These are phyloP conservation scores for Inga oerstediana DNA, from an alignment of 306 rosid genomes.

Conservation along the genomic window DNA sequence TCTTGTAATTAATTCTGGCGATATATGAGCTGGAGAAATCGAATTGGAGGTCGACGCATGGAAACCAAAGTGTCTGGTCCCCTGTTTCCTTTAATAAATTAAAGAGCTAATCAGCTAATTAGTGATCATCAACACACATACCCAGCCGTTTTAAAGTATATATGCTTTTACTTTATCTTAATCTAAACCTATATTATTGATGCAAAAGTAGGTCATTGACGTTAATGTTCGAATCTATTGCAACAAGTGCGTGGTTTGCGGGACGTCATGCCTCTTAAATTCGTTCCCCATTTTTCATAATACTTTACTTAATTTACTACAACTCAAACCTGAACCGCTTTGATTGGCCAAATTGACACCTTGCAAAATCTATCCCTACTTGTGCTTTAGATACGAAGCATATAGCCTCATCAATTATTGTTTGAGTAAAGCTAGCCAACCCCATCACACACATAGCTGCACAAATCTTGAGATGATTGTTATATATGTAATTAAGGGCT, in stretches of 20 bases:
- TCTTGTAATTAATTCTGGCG: not conserved
- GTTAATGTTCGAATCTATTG: constrained; percentile 35
- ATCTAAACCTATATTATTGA: constrained; percentile 39
- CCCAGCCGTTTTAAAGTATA: constrained; percentile 62
- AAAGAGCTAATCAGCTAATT: constrained; percentile 47
- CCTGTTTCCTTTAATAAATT: constrained; percentile 24
- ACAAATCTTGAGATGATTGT: constrained; percentile 7
- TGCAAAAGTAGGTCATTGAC: constrained; percentile 47
- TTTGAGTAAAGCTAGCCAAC: too few relatives aligned
- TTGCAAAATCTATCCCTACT: not conserved
- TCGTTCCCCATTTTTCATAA: constrained; percentile 9
- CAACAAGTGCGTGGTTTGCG: constrained; percentile 36
- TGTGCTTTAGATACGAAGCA: not conserved
- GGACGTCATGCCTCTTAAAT: constrained; percentile 37
- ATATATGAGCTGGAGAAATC: constrained; percentile 19
- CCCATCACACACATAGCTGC: not conserved
- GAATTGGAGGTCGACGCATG: constrained; percentile 39
- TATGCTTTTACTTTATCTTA: constrained; percentile 64
- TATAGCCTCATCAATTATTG: not conserved
- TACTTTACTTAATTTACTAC: constrained; percentile 3
- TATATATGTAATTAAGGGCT: not conserved
- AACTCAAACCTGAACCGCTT: constrained; percentile 1
- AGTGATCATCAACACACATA: constrained; percentile 33
- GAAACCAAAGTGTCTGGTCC: constrained; percentile 39
- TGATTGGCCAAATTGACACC: constrained; percentile 5